Percentiles rank a stretch among this genome's conserved stretches.
Conservation (phyloP, 306 rosid genomes). For the Chamaecrista fasciculata region DNA sequence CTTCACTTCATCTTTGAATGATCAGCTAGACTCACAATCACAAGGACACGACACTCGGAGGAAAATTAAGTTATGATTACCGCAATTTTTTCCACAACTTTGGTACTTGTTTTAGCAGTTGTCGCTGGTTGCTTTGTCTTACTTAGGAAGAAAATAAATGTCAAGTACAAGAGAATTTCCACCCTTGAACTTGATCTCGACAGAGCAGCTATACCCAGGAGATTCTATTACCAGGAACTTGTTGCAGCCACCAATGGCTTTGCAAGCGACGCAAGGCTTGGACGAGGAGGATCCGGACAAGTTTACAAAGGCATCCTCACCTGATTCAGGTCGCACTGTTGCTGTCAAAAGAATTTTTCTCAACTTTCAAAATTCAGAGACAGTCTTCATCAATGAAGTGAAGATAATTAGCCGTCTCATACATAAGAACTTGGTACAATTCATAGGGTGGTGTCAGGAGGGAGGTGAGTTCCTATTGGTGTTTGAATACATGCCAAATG, state of each 20-base stretch:
- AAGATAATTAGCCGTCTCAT: neutral
- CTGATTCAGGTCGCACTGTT: neutral
- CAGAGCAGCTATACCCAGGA: constrained; percentile 24
- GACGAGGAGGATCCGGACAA: constrained; percentile 41
- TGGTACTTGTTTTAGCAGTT: no score
- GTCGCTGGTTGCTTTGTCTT: no score
- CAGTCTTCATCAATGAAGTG: neutral
- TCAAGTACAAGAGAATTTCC: neutral
- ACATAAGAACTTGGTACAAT: neutral
- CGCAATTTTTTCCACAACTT: no score
- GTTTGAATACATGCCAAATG: neutral
- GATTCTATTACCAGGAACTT: constrained; percentile 33
- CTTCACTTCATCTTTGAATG: no score
- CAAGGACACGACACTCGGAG: no score
- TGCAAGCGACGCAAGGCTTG: constrained; percentile 24
- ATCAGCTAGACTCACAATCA: no score
- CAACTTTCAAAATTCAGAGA: neutral
- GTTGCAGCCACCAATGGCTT: constrained; percentile 32
- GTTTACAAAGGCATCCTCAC: constrained; percentile 31
- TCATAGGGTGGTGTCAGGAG: neutral
- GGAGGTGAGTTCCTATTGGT: neutral
- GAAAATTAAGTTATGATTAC: no score
- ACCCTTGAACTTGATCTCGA: neutral
- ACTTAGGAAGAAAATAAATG: no score
- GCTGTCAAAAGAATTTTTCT: constrained; percentile 36